phyloP scores from a whole-genome alignment of 768 basidiomycete species.

The Tricholoma sp. region DNA sequence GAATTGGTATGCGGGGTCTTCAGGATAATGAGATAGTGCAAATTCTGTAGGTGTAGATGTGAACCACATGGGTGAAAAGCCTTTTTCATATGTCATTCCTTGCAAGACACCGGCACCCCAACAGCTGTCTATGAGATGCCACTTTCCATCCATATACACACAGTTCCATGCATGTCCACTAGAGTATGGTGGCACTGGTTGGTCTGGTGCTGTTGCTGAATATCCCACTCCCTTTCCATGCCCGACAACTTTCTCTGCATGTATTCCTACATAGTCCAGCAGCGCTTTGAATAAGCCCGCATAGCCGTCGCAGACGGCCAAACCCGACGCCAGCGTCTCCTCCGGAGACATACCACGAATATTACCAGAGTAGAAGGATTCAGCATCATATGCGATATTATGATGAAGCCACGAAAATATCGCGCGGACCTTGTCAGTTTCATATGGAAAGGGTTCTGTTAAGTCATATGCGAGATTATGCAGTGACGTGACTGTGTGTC shows the following conservation, averaged over 20 bases:
- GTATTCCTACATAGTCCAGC: slow-evolving; percentile 33
- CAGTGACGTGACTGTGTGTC: slow-evolving; percentile 32
- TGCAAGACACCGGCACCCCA: slow-evolving; percentile 44
- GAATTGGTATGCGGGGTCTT: slow-evolving; percentile 39
- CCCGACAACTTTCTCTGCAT: slow-evolving; percentile 36
- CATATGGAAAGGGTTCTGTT: slow-evolving; percentile 34
- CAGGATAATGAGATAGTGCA: slow-evolving; percentile 38
- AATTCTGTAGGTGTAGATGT: slow-evolving; percentile 37
- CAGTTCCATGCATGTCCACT: slow-evolving; percentile 48
- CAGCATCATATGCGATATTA: slow-evolving; percentile 41
- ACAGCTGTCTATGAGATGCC: slow-evolving; percentile 42
- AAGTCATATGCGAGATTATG: slow-evolving; percentile 35
- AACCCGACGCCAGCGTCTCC: slow-evolving; percentile 34
- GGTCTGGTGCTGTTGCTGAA: slow-evolving; percentile 22
- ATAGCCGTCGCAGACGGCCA: slow-evolving; percentile 48
- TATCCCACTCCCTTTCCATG: slow-evolving; percentile 46
- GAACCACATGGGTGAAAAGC: slow-evolving; percentile 38
- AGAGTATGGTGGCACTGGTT: slow-evolving; percentile 30
- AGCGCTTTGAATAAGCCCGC: slow-evolving; percentile 38
- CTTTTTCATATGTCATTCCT: slow-evolving; percentile 26
- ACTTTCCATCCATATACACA: slow-evolving; percentile 37
- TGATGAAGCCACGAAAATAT: slow-evolving; percentile 44
- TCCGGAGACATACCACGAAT: slow-evolving; percentile 30
- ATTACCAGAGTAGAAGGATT: slow-evolving; percentile 39
- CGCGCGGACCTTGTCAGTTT: slow-evolving; percentile 41